Evolutionary conservation across 352 stramenopile genomes (phyloP).

Genomic region (Phytopythium montanum): DNA sequence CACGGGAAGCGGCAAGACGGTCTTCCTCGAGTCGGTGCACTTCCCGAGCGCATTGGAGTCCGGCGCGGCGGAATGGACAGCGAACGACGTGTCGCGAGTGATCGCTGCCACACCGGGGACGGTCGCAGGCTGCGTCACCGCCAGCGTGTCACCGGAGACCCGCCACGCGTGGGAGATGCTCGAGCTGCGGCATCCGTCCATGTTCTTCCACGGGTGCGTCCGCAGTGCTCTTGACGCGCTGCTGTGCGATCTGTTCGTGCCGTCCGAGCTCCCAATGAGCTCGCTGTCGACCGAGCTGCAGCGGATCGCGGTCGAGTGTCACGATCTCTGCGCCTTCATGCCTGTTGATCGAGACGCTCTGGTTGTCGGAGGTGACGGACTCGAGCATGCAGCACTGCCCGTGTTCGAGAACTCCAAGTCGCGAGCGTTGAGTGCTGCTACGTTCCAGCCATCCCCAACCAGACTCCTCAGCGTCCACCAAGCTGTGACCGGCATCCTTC

Average conservation of each 20-base stretch:
- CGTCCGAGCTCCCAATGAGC: not conserved
- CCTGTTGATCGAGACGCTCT: not conserved
- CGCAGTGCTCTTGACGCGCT: constrained; percentile 20
- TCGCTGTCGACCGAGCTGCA: constrained; percentile 20
- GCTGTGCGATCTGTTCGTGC: constrained; percentile 21
- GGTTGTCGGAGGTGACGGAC: not conserved
- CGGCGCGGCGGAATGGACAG: constrained; percentile 11
- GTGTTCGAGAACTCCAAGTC: constrained; percentile 1
- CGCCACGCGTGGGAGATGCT: constrained; percentile 17
- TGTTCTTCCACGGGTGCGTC: constrained; percentile 39
- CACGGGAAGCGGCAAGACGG: constrained; percentile 14
- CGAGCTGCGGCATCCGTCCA: constrained; percentile 24
- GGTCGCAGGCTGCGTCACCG: constrained; percentile 26
- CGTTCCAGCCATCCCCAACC: constrained; percentile 12
- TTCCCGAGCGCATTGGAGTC: constrained; percentile 5
- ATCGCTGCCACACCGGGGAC: constrained; percentile 14
- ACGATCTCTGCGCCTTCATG: constrained; percentile 27
- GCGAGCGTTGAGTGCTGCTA: not conserved
- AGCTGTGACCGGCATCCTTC: constrained; percentile 22
- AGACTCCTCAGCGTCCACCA: constrained; percentile 19
- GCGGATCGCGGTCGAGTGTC: constrained; percentile 30
- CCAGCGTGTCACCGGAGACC: constrained; percentile 16
- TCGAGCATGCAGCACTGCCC: not conserved
- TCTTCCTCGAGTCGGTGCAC: constrained; percentile 30
- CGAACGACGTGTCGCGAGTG: constrained; percentile 17